Evolutionary conservation across 2,329 filamentous ascomycete genomes (phyloP), one percentile per base, ranked within the genome.

Genomic region (Beauveria rudraprayagi): DNA sequence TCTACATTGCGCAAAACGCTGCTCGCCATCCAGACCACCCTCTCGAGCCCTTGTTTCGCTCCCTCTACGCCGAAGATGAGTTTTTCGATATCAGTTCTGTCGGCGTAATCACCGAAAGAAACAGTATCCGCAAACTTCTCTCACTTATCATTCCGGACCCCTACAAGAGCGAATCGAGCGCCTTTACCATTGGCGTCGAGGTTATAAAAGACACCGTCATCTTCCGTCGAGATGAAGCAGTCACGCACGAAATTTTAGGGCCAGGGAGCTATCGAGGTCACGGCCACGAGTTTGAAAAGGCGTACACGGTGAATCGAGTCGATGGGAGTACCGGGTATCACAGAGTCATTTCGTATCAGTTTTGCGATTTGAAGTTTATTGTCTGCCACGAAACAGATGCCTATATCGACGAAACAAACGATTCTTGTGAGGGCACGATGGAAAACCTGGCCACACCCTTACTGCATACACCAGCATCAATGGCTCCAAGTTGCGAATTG

Each of bases 81-180:
- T 67, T 68, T 0, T 77, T 77, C 53, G 70, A 79, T 56, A 67
- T 80, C 17, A 30, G 64, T 26, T 46, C 66, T 0, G 63, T 76
- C 52, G 74, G 80, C 64, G 61, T 81, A 11, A 69, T 81, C 22
- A 77, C 73, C 3, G 78, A 80, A 63, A 68, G 77, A 34, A 79
- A 78, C 67, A 80, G 77, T 56, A 72, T 81, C 56, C 76, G 78
- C 34, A 81, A 81, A 66, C 75, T 81, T 22, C 70, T 81, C 1
- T 70, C 70, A 2, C 79, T 81, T 62, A 63, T 79, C 54, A 67
- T 74, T 40, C 70, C 71, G 1, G 56, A 19, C 7, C 62, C 66
- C 2, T 60, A 50, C 26, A 67, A 61, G 46, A 63, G 70, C 37
- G 62, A 64, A 17, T 65, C 68, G 11, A 68, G 76, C 16, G 10